Conservation (phyloP, 2,329 filamentous ascomycete genomes). For the Stachybotrys echinatus region DNA sequence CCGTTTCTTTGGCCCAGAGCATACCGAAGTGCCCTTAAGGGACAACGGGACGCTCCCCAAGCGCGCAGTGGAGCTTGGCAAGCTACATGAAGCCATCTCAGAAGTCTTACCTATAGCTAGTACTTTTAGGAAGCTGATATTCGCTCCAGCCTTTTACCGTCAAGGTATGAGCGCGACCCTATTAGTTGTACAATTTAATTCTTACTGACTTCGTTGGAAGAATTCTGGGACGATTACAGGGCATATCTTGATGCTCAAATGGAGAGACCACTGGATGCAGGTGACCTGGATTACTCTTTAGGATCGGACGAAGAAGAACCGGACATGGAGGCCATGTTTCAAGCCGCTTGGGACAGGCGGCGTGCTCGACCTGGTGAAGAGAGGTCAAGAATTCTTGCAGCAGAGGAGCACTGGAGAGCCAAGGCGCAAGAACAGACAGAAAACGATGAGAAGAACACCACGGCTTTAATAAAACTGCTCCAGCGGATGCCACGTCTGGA, state of each 20-base stretch:
- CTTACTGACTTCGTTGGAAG: not conserved
- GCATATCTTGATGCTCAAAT: not conserved
- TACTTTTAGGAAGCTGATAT: not conserved
- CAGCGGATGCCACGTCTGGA: not conserved
- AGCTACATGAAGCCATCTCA: not conserved
- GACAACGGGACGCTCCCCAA: not conserved
- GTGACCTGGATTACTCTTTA: not conserved
- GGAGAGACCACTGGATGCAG: not conserved
- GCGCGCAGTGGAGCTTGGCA: not conserved
- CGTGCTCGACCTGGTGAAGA: not conserved
- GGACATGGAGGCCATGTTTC: not conserved
- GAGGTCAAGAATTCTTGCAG: not conserved
- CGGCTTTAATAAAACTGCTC: not conserved
- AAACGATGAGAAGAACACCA: not conserved
- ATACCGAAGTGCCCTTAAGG: not conserved
- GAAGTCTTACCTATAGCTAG: not conserved
- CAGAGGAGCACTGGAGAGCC: not conserved
- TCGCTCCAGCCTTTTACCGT: not conserved
- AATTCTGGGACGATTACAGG: not conserved
- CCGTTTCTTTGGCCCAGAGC: not conserved
- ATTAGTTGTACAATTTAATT: not conserved
- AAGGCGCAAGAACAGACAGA: not conserved
- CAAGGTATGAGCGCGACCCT: not conserved
- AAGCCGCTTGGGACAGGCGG: not conserved
- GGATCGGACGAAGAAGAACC: not conserved